Base-by-base conservation (phyloP, 2,329 filamentous ascomycete species). In the Fulvia fulva region DNA sequence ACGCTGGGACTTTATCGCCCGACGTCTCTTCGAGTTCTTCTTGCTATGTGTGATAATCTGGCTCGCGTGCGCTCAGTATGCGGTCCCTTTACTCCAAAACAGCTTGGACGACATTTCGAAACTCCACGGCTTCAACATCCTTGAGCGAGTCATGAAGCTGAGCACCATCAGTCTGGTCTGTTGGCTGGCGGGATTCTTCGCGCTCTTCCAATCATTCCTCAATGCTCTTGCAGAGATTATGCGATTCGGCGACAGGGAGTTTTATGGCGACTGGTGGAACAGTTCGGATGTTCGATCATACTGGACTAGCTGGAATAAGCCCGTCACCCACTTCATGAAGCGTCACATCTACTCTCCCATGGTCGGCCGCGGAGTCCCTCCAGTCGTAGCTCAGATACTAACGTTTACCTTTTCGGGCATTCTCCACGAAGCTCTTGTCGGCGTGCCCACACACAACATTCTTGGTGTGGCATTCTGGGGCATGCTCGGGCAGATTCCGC, bases 241-340 rank as follows among this genome's bases (percentile, higher is more conserved):
- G 79, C 83, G 84, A 45, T 99, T 99, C 69, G 94, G 88, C 19
- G 94, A 99, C 73, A 85, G 94, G 28, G 89, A 92, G 53, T 99
- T 99, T 74, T 99, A 99, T 74, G 88, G 90, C 37, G 91, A 96
- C 70, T 99, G 94, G 94, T 99, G 94, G 94, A 99, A 99, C 71
- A 90, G 87, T 63, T 86, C 87, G 55, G 91, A 87, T 64, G 80
- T 97, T 6, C 90, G 92, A 32, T 83, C 83, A 4, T 99, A 99
- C 78, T 97, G 93, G 93, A 86, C 92, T 22, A 89, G 88, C 0
- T 99, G 94, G 94, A 99, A 99, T 77, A 95, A 95, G 73, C 94
- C 94, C 0, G 93, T 99, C 5, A 96, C 96, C 70, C 87, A 91
- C 58, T 99, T 96, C 75, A 97, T 99, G 87, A 92, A 90, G 69